These are phyloP conservation scores for Lyophyllum decastes DNA, from an alignment of 768 basidiomycete species.

Conservation along the genomic window DNA sequence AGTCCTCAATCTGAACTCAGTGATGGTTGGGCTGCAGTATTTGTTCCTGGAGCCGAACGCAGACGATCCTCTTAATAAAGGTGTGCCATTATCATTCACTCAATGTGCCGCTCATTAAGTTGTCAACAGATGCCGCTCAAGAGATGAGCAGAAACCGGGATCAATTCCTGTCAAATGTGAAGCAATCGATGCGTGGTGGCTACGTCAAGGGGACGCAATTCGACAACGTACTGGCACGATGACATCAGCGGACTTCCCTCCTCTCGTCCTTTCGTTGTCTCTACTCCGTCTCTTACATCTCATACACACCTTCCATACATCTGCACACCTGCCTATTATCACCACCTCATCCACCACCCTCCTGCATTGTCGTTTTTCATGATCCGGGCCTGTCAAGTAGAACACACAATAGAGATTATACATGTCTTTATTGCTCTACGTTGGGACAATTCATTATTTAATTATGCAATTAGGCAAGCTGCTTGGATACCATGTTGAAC, in stretches of 20 bases:
- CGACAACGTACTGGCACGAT: conserved; percentile 66
- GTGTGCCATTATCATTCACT: conserved; percentile 42
- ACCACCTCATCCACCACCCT: conserved; percentile 28
- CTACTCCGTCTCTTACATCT: conserved; percentile 24
- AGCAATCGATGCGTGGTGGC: conserved; percentile 82
- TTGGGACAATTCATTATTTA: conserved; percentile 23
- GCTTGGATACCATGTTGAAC: conserved; percentile 6
- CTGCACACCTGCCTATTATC: conserved; percentile 30
- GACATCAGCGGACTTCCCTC: conserved; percentile 16
- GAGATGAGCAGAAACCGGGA: conserved; percentile 91
- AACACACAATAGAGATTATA: conserved; percentile 32
- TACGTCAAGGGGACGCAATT: conserved; percentile 78
- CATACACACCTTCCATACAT: conserved; percentile 29
- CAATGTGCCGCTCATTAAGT: conserved; percentile 9
- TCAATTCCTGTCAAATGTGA: conserved; percentile 83
- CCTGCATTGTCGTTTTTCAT: conserved; percentile 20
- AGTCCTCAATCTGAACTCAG: conserved; percentile 94
- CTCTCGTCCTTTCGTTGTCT: conserved; percentile 15
- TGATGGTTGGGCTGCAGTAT: conserved; percentile 98
- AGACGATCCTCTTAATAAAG: conserved; percentile 98
- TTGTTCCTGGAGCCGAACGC: conserved; percentile 98
- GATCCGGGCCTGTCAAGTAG: conserved; percentile 27
- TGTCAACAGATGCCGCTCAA: conserved; percentile 82
- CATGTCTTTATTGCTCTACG: conserved; percentile 16
- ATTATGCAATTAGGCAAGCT: conserved; percentile 18